Evolutionary conservation across 176 grass and related monocot genomes (phyloP).

Genomic region (Tuctoria greenei): DNA sequence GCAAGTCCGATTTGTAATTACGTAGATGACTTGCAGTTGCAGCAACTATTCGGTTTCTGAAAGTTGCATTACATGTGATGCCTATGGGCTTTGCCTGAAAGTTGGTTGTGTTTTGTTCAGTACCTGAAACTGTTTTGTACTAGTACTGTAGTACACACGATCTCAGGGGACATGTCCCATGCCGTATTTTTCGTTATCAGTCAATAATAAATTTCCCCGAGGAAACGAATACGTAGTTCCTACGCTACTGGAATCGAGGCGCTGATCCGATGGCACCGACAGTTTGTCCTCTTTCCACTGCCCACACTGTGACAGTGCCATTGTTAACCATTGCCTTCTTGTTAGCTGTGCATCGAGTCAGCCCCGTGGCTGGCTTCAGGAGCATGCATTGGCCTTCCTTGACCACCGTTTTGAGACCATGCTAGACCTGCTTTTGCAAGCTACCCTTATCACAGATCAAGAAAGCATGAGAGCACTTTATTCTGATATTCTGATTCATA

Average conservation of each 20-base stretch:
- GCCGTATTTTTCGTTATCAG: not conserved
- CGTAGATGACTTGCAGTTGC: not conserved
- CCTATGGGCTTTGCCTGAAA: not conserved
- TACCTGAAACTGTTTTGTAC: not conserved
- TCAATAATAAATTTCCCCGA: not conserved
- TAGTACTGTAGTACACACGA: no score
- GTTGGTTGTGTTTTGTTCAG: not conserved
- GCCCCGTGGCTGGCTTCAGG: not conserved
- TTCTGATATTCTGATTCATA: not conserved
- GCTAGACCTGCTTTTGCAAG: not conserved
- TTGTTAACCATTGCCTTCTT: not conserved
- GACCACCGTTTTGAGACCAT: not conserved
- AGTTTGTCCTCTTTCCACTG: not conserved
- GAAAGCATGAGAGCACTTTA: not conserved
- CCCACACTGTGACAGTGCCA: not conserved
- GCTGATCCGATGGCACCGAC: slow-evolving; percentile 37
- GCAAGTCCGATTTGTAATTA: not conserved
- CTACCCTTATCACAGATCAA: not conserved
- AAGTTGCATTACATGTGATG: not conserved
- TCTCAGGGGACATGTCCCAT: slow-evolving; percentile 7
- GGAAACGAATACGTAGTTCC: not conserved
- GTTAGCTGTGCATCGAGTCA: slow-evolving; percentile 6
- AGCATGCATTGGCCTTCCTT: slow-evolving; percentile 21
- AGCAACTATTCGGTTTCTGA: not conserved
- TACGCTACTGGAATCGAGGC: not conserved